Base-by-base conservation (phyloP, 441 rosid species). In the Breynia disticha region DNA sequence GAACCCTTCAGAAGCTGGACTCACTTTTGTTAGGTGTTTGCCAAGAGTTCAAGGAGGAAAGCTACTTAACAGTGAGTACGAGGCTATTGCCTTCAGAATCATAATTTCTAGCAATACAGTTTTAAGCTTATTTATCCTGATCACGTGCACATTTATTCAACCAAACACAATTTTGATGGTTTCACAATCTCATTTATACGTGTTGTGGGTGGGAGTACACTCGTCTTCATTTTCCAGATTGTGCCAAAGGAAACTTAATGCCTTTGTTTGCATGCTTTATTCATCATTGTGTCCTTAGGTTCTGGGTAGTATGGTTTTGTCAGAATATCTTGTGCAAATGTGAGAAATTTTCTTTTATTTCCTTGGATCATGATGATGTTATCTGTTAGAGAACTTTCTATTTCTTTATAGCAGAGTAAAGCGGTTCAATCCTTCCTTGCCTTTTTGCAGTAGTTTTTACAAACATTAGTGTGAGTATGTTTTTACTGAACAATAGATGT, bases 1-100 rank as follows among this genome's bases (percentile, higher is more conserved):
- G 80, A 72, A 87, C 99, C 66, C 99, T 93, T 71, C 96, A 87
- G 62, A 89, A 79, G 81, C 72, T 93, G 69, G 99, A 93, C 70
- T 80, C 99, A 14, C 93, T 93, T 52, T 71, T 93, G 68, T 62
- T 93, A 74, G 97, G 89, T 50, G 93, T 93, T 38, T 93, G 99
- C 77, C 95, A 87, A 69, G 90, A 83, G 75, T 93, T 89, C 74
- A 82, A 89, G 71, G 88, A 80, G 67, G 95, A 93, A 63, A 70
- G 81, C 58, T 93, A 93, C 68, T 41, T 93, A 67, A 87, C 78
- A 76, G 99, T 93, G 49, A 76, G 97, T 81, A 65, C 41, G 56
- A 56, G 50, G 48, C 61, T 55, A 47, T 45, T 69, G 32, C 59
- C 15, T 39, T 14, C 43, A 39, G 12, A 13, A 39, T 10, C 43